A percentile compares a stretch with the other conserved stretches of the same genome.
Conservation (phyloP, 768 basidiomycete species). For the Kwoniella europaea region DNA sequence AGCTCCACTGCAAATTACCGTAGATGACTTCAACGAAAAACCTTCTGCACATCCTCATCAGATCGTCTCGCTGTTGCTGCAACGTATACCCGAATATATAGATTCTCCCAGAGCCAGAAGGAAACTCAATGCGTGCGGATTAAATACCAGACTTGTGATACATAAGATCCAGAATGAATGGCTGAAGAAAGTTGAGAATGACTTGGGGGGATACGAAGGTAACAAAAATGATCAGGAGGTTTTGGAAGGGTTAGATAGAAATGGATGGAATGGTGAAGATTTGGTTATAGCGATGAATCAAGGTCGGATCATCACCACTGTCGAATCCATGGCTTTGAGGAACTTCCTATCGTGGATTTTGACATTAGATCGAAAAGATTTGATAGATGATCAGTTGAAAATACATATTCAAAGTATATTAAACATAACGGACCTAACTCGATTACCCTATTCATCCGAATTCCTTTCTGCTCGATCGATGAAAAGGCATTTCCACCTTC, state of each 20-base stretch:
- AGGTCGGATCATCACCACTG: constrained; percentile 32
- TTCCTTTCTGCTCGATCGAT: constrained; percentile 62
- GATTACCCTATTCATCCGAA: constrained; percentile 37
- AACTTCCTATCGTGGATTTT: constrained; percentile 33
- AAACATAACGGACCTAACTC: constrained; percentile 40
- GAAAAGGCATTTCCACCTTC: constrained; percentile 82
- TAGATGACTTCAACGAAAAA: constrained; percentile 28
- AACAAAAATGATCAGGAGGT: constrained; percentile 22
- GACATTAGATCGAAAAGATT: neutral
- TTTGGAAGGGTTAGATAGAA: constrained; percentile 5
- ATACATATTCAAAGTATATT: constrained; percentile 37
- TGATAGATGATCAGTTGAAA: neutral
- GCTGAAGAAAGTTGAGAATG: constrained; percentile 10
- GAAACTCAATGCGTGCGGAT: constrained; percentile 39
- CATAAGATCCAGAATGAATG: constrained; percentile 11
- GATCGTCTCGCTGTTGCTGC: constrained; percentile 22
- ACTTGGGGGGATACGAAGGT: neutral
- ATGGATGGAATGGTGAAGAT: constrained; percentile 35
- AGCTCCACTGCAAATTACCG: constrained; percentile 14
- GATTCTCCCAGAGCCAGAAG: constrained; percentile 19
- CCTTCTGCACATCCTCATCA: constrained; percentile 21
- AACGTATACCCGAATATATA: constrained; percentile 36
- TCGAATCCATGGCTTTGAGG: constrained; percentile 45
- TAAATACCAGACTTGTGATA: neutral
- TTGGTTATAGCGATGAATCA: constrained; percentile 35